Evolutionary conservation across 495 filamentous ascomycete genomes (phyloP).

Genomic region (Trichoderma asperelloides): DNA sequence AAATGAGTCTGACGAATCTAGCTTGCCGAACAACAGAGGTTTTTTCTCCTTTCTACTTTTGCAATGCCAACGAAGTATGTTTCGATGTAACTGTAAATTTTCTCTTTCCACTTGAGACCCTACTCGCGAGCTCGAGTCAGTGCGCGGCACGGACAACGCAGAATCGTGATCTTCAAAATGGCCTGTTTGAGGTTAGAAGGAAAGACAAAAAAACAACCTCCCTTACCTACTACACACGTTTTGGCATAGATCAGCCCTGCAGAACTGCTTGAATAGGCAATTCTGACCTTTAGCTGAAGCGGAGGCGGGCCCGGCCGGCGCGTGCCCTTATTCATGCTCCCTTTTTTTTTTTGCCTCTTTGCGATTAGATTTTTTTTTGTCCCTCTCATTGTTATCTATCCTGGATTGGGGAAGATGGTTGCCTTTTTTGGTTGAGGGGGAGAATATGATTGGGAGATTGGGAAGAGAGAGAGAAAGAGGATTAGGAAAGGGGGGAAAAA

Average conservation of each 20-base stretch:
- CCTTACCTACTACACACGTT: background rate
- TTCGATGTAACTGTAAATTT: background rate
- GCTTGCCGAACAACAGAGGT: background rate
- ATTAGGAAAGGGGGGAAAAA: background rate
- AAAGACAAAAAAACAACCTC: no score
- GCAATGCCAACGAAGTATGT: background rate
- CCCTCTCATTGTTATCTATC: background rate
- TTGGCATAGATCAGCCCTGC: conserved; percentile 1
- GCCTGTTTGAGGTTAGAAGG: background rate
- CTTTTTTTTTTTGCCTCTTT: background rate
- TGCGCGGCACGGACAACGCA: background rate
- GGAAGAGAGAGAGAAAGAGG: background rate
- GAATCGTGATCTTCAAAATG: background rate
- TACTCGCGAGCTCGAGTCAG: background rate
- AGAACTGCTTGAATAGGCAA: background rate
- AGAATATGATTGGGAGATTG: background rate
- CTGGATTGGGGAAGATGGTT: background rate
- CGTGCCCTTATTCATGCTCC: background rate
- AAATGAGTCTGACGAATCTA: background rate
- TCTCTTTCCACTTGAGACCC: background rate
- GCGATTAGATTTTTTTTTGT: conserved; percentile 1
- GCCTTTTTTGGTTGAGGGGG: background rate
- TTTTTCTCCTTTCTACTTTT: background rate
- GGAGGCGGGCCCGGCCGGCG: background rate
- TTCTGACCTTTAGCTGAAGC: background rate